Evolutionary conservation across 257 asterid species (phyloP).

Genomic region (Solanum medicagineum): DNA sequence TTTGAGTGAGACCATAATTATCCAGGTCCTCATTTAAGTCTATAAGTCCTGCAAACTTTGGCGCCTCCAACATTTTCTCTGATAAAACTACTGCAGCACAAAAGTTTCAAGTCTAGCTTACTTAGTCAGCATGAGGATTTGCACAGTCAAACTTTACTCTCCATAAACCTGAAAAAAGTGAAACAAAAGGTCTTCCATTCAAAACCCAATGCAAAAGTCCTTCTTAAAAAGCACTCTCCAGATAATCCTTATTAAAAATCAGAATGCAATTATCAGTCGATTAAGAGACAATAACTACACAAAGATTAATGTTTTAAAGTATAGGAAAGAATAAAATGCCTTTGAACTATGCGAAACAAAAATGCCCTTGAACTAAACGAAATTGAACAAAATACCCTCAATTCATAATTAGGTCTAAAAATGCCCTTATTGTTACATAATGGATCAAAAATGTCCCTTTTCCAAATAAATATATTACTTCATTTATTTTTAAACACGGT

Average conservation of each 20-base stretch:
- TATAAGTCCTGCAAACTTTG: conserved; percentile 63
- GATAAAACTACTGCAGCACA: conserved; percentile 4
- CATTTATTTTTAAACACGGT: background rate
- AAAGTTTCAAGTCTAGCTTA: conserved; percentile 1
- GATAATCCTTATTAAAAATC: background rate
- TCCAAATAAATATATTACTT: background rate
- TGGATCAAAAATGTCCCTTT: background rate
- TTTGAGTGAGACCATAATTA: conserved; percentile 52
- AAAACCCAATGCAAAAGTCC: background rate
- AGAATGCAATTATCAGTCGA: background rate
- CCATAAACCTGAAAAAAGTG: conserved; percentile 5
- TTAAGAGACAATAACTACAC: background rate
- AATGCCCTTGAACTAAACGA: background rate
- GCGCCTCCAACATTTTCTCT: conserved; percentile 63
- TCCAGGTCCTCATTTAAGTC: conserved; percentile 70
- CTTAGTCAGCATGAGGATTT: conserved; percentile 33
- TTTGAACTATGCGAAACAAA: background rate
- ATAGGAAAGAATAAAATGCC: background rate
- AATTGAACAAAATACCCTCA: background rate
- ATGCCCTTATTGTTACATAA: background rate
- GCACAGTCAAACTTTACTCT: conserved; percentile 15
- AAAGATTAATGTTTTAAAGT: background rate
- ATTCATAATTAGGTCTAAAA: background rate
- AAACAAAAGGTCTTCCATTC: background rate
- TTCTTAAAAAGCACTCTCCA: background rate